A percentile compares a stretch with the other conserved stretches of the same genome.
phyloP scores from a whole-genome alignment of 129 eudicot species.

The Ambrosia artemisiifolia region DNA sequence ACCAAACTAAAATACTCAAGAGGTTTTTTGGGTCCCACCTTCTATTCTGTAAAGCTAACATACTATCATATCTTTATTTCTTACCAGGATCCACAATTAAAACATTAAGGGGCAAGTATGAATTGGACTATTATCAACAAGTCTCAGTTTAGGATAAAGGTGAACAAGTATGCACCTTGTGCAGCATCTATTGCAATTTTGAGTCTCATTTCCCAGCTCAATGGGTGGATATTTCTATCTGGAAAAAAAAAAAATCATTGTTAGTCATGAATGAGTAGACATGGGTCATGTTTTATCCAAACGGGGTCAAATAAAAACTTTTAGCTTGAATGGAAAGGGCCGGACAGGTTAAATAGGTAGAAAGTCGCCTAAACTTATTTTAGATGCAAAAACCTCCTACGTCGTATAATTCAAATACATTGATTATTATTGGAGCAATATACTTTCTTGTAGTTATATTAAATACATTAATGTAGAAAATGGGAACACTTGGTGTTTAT shows the following conservation, averaged over 20 bases:
- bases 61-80: not conserved
- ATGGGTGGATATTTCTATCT: constrained; percentile 21
- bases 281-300: not conserved
- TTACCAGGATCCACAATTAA: too few species aligned
- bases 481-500: not conserved
- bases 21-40: not conserved
- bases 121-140: not conserved
- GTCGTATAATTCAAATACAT: too few species aligned
- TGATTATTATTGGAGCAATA: too few species aligned
- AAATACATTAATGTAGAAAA: not conserved
- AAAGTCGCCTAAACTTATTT: too few species aligned
- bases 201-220: constrained; percentile 43
- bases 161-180: constrained; percentile 31
- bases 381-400: too few species aligned
- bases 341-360: too few species aligned
- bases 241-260: not conserved
- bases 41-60: not conserved
- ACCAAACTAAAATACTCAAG: too few species aligned
- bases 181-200: constrained; percentile 44
- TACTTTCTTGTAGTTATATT: not conserved
- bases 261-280: not conserved
- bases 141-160: not conserved
- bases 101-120: too few species aligned
- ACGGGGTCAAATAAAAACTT: not conserved
- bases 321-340: too few species aligned